Percentiles rank a stretch among this genome's conserved stretches.
These are phyloP conservation scores for Secale cereale DNA, from an alignment of 176 grass and related monocot species.

Conservation along the genomic window DNA sequence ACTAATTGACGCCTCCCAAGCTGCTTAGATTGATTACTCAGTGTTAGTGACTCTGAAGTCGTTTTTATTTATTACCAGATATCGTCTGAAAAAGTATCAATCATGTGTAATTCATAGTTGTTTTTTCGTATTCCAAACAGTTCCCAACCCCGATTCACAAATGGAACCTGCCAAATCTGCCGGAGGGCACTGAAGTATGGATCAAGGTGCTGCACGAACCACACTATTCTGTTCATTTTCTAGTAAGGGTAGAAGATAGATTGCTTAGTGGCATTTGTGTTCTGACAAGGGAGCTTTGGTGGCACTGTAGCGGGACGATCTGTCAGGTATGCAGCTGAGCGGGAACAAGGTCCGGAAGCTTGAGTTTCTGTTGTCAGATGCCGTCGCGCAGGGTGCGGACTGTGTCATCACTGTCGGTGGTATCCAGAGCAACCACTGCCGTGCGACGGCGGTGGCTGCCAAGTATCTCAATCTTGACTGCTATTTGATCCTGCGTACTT, in stretches of 20 bases:
- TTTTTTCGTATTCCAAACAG: slow-evolving; percentile 32
- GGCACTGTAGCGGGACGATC: slow-evolving; percentile 67
- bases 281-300: slow-evolving; percentile 9
- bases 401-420: slow-evolving; percentile 90
- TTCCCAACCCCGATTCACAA: slow-evolving; percentile 93
- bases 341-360: slow-evolving; percentile 97
- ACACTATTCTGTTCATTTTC: not conserved
- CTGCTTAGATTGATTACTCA: not conserved
- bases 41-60: not conserved
- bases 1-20: not conserved
- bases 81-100: not conserved
- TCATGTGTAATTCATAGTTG: not conserved
- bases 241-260: not conserved
- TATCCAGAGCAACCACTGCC: slow-evolving; percentile 95
- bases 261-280: not conserved
- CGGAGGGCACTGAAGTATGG: slow-evolving; percentile 88
- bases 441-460: slow-evolving; percentile 78
- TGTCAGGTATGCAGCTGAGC: slow-evolving; percentile 95
- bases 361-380: slow-evolving; percentile 87
- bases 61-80: not conserved
- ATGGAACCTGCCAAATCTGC: slow-evolving; percentile 89
- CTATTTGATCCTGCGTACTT: slow-evolving; percentile 85
- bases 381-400: slow-evolving; percentile 47
- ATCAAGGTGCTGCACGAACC: slow-evolving; percentile 63
- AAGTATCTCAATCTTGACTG: slow-evolving; percentile 94